A percentile compares a stretch with the other conserved stretches of the same genome.
Conservation (phyloP, 208 protist genomes). For the Vickermania ingenoplastis region DNA sequence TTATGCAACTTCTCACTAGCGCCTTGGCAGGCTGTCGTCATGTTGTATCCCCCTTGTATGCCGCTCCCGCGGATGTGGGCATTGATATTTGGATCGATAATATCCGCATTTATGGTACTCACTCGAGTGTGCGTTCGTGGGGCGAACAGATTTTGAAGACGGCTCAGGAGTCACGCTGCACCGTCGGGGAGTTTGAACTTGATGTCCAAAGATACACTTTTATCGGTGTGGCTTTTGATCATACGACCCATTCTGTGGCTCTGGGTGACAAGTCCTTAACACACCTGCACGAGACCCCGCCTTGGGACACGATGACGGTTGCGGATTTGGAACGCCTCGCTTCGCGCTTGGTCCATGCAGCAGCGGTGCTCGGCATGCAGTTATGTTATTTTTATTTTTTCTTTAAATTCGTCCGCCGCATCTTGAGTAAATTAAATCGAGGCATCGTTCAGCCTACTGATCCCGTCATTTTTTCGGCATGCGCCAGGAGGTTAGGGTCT, state of each 20-base stretch:
- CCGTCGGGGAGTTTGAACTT: not conserved
- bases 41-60: not conserved
- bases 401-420: not conserved
- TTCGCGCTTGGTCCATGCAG: not conserved
- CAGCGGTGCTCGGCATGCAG: not conserved
- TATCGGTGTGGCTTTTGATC: not conserved
- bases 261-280: not conserved
- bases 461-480: not conserved
- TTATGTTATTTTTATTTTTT: slow-evolving; percentile 2
- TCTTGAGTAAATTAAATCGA: not conserved
- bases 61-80: not conserved
- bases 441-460: not conserved
- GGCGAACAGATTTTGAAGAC: not conserved
- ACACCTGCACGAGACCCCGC: not conserved
- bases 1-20: slow-evolving; percentile 2
- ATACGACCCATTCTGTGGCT: not conserved
- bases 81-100: slow-evolving; percentile 3
- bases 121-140: not conserved
- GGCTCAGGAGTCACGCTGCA: not conserved
- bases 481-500: not conserved
- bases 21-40: not conserved
- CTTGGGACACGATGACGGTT: not conserved
- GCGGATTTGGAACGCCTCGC: not conserved
- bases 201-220: not conserved
- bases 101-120: not conserved